Evolutionary conservation across 176 grass and related monocot species (phyloP).

Genomic region (Aegilops speltoides): DNA sequence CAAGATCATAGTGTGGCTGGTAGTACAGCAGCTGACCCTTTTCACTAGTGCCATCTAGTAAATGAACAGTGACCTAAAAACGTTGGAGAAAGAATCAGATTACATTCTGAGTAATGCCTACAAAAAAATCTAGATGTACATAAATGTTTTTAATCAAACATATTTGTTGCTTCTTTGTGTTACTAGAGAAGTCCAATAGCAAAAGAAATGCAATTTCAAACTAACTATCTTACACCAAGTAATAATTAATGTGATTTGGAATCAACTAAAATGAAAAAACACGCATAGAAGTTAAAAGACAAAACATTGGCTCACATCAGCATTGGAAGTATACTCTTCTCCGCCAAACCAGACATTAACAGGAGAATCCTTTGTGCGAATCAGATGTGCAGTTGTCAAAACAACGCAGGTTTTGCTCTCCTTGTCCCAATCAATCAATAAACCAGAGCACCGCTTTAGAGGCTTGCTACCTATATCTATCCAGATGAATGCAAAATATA

Average conservation of each 20-base stretch:
- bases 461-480: constrained; percentile 8
- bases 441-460: neutral
- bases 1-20: constrained; percentile 29
- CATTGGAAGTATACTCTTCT: neutral
- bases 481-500: neutral
- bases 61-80: constrained; percentile 3
- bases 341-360: neutral
- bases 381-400: constrained; percentile 7
- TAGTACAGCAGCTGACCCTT: neutral
- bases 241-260: constrained; percentile 1
- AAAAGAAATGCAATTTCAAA: constrained; percentile 2
- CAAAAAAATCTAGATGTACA: neutral
- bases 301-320: constrained; percentile 13
- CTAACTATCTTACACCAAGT: neutral
- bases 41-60: neutral
- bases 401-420: neutral
- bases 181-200: neutral
- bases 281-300: neutral
- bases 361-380: constrained; percentile 4
- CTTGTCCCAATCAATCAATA: neutral
- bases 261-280: neutral
- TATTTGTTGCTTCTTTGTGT: neutral
- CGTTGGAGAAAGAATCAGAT: neutral
- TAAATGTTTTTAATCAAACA: neutral
- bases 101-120: neutral